These are phyloP conservation scores for Rhizopogon vulgaris DNA, from an alignment of 768 basidiomycete species.

Conservation along the genomic window DNA sequence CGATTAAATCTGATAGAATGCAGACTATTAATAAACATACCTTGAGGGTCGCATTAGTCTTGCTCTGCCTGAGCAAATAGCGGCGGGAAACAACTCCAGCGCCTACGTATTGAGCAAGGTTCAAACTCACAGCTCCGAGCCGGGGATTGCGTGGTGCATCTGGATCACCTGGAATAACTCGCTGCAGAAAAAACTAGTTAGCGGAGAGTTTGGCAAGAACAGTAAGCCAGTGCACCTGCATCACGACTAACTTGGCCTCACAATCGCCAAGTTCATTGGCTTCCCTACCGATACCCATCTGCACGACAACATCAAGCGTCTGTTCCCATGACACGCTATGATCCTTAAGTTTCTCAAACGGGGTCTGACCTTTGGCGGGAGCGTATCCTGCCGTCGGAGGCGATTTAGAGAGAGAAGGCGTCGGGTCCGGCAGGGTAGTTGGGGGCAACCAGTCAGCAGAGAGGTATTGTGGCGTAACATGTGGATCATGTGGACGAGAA, in stretches of 20 bases:
- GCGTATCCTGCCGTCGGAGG: constrained; percentile 17
- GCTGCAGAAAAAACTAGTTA: constrained; percentile 27
- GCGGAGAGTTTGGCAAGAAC: neutral
- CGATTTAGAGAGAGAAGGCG: constrained; percentile 3
- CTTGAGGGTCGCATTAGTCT: constrained; percentile 75
- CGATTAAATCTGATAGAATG: neutral
- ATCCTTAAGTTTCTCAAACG: constrained; percentile 52
- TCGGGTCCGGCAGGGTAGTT: neutral
- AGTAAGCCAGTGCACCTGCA: constrained; percentile 34
- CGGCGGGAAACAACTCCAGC: constrained; percentile 52
- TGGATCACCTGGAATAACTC: constrained; percentile 52
- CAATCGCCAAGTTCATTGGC: constrained; percentile 40
- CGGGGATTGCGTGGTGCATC: constrained; percentile 51
- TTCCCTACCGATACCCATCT: constrained; percentile 55
- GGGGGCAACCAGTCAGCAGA: constrained; percentile 23
- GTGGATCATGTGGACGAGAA: constrained; percentile 2
- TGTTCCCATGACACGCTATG: constrained; percentile 63
- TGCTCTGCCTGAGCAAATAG: constrained; percentile 66
- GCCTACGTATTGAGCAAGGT: constrained; percentile 70
- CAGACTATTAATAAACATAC: constrained; percentile 24
- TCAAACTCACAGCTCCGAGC: constrained; percentile 60
- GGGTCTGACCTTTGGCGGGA: constrained; percentile 54
- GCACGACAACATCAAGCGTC: constrained; percentile 48
- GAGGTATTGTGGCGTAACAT: constrained; percentile 14
- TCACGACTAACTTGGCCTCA: constrained; percentile 61